A percentile compares a stretch with the other conserved stretches of the same genome.
phyloP scores from a whole-genome alignment of 1,284 basidiomycete species.

The Rhodotorula sp. region DNA sequence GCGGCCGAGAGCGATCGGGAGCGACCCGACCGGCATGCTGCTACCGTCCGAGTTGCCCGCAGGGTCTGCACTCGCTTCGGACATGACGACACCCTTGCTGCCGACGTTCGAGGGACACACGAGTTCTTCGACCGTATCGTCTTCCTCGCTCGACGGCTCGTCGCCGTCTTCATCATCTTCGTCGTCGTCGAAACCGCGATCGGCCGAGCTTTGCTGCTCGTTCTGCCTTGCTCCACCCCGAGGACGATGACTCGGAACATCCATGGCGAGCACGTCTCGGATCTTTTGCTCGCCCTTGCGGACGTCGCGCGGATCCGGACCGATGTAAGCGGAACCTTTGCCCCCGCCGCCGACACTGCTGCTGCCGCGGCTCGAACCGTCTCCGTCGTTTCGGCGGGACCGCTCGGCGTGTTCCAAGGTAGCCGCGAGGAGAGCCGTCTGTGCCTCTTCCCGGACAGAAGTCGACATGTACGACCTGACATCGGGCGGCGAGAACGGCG shows the following conservation, averaged over 20 bases:
- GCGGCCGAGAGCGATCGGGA: conserved; percentile 35
- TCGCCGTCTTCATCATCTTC: conserved; percentile 4
- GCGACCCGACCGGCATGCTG: conserved; percentile 24
- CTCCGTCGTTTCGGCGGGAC: background rate
- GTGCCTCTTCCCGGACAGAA: conserved; percentile 7
- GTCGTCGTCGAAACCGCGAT: background rate
- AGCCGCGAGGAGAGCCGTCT: background rate
- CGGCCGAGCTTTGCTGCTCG: background rate
- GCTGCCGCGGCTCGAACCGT: background rate
- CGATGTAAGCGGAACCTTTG: background rate
- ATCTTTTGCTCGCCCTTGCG: conserved; percentile 33
- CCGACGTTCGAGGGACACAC: background rate
- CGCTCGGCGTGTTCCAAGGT: conserved; percentile 5
- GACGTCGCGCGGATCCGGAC: conserved; percentile 14
- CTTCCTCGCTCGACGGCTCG: background rate
- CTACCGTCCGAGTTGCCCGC: background rate
- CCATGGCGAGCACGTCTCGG: conserved; percentile 40
- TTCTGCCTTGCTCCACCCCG: background rate
- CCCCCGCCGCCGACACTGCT: background rate
- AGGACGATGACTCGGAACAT: conserved; percentile 39
- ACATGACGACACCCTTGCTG: background rate
- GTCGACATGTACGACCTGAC: background rate
- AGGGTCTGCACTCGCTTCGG: background rate
- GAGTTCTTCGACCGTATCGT: background rate
- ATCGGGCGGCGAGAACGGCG: conserved; percentile 16